These are phyloP conservation scores for Curvularia sp. DNA, from an alignment of 2,329 filamentous ascomycete species.

Conservation along the genomic window DNA sequence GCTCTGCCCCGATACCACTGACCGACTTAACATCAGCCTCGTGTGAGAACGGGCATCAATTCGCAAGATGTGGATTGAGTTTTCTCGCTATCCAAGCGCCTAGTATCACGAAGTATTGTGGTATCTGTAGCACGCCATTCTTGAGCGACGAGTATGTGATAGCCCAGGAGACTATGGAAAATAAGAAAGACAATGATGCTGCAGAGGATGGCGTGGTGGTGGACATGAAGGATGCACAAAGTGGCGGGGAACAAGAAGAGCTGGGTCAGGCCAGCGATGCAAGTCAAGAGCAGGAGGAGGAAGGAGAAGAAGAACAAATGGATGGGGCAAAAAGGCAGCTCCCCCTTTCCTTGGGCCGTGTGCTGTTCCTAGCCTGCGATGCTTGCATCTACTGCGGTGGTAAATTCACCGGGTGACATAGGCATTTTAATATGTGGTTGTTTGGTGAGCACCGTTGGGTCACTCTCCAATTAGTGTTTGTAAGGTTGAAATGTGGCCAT, in stretches of 20 bases:
- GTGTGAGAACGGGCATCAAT: conserved; percentile 61
- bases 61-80: conserved; percentile 63
- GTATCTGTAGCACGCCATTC: conserved; percentile 59
- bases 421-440: neutral
- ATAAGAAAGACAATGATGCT: neutral
- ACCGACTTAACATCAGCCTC: conserved; percentile 56
- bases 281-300: neutral
- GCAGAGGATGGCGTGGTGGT: conserved; percentile 6
- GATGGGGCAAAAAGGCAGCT: conserved; percentile 7
- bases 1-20: conserved; percentile 57
- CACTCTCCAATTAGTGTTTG: neutral
- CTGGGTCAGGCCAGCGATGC: neutral
- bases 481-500: neutral
- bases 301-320: neutral
- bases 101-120: conserved; percentile 61
- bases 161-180: conserved; percentile 28
- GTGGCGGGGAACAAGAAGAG: neutral
- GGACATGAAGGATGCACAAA: neutral
- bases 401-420: conserved; percentile 38
- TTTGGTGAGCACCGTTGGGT: neutral
- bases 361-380: conserved; percentile 48
- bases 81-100: conserved; percentile 64
- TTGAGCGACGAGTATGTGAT: conserved; percentile 54
- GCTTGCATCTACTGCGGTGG: conserved; percentile 50
- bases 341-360: conserved; percentile 36